Evolutionary conservation across 1,284 basidiomycete genomes (phyloP), one percentile per base, ranked within the genome.

Genomic region (Sanguinoderma infundibulare): DNA sequence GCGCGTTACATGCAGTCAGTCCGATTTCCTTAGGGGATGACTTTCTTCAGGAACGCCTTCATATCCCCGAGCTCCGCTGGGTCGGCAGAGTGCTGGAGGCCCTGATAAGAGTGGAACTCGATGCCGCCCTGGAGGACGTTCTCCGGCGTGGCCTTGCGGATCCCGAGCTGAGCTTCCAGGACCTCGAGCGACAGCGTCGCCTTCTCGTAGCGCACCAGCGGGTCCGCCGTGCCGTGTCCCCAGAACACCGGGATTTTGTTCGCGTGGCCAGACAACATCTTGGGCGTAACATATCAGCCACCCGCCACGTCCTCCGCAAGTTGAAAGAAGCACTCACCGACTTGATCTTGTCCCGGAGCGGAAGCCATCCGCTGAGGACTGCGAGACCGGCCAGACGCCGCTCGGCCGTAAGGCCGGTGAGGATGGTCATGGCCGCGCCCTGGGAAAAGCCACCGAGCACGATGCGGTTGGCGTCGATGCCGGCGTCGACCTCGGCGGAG

Each of bases 401-500:
- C 69, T 87, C 84, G 7, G 80, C 82, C 0, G 87, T 89, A 46
- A 96, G 75, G 6, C 87, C 92, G 3, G 87, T 87, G 55, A 95
- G 76, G 35, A 95, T 79, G 5, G 87, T 82, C 79, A 96, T 89
- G n/a, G 89, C 86, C 17, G 83, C 92, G 40, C 95, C 95, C 75
- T 97, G 95, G 62, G 87, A 91, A 78, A 97, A 98, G 1, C 96
- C 95, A 35, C 93, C 94, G 30, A 97, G 75, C 17, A 96, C 81
- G 65, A 92, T 88, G 30, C 87, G 84, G 56, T 83, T 80, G 28
- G 89, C 77, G 6, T 86, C 81, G 55, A 90, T 86, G 28, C 92
- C 94, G 15, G 80, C 79, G 59, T 89, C 86, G 35, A 95, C 79
- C 74, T 97, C 95, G 4, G 82, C 80, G 15, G 85, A 81, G 70